phyloP scores from a whole-genome alignment of 495 filamentous ascomycete species.

The Talaromyces liani region DNA sequence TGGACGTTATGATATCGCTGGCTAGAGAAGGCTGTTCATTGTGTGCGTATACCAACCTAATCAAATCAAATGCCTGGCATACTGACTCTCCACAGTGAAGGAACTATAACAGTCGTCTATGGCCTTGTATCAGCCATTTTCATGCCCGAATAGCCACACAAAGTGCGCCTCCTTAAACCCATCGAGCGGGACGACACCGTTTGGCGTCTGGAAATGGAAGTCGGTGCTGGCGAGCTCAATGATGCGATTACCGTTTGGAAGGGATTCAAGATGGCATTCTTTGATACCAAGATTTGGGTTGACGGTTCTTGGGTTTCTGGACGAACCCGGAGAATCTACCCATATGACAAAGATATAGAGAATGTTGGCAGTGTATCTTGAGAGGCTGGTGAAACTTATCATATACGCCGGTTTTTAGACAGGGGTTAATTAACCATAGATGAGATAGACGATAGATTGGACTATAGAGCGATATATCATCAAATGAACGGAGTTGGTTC shows the following conservation, averaged over 20 bases:
- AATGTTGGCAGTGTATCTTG: background rate
- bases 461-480: background rate
- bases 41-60: slow-evolving; percentile 7
- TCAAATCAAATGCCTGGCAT: background rate
- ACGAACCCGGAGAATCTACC: background rate
- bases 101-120: background rate
- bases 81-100: background rate
- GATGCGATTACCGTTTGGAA: too few species aligned
- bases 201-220: too few species aligned
- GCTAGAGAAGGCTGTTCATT: slow-evolving; percentile 65
- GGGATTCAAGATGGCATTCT: too few species aligned
- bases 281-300: background rate
- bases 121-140: background rate
- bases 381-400: background rate
- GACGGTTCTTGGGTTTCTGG: background rate
- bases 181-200: too few species aligned
- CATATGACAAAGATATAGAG: background rate
- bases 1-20: slow-evolving; percentile 41
- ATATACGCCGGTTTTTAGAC: background rate
- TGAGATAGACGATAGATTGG: background rate
- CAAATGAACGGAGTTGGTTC: background rate
- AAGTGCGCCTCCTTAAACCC: too few species aligned
- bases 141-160: background rate
- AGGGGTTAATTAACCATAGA: background rate
- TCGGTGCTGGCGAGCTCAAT: too few species aligned